Evolutionary conservation across 2,329 filamentous ascomycete species (phyloP).

Genomic region (Fusarium ambrosium): DNA sequence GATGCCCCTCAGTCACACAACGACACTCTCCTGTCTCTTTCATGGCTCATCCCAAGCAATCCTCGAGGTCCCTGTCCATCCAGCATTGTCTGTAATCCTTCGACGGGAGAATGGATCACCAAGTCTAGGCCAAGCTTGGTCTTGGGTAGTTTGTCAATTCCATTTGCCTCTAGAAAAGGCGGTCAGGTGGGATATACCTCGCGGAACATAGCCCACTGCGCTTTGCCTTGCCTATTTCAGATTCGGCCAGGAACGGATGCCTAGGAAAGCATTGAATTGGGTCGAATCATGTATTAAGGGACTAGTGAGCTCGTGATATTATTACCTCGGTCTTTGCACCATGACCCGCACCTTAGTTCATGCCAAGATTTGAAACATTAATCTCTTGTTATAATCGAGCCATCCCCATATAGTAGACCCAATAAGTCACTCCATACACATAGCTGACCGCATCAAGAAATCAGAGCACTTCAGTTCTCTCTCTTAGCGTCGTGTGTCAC

Average conservation of each 20-base stretch:
- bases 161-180: background rate
- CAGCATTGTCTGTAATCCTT: too few species aligned
- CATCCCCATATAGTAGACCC: background rate
- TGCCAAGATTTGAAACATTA: background rate
- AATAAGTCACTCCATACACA: background rate
- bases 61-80: too few species aligned
- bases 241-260: too few species aligned
- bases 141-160: too few species aligned
- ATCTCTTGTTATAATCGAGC: background rate
- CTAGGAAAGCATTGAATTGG: too few species aligned
- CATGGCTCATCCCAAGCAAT: too few species aligned
- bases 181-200: background rate
- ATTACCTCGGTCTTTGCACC: background rate
- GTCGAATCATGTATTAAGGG: background rate
- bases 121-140: background rate
- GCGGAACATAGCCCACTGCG: background rate
- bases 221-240: background rate
- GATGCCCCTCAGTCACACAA: background rate
- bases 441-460: background rate
- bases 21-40: too few species aligned
- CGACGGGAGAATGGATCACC: too few species aligned
- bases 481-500: conserved; percentile 57
- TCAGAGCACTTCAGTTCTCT: background rate
- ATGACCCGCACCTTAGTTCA: background rate
- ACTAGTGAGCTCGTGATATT: background rate